Base-by-base conservation (phyloP, 106 monocot genomes). In the Narthecium ossifragum region DNA sequence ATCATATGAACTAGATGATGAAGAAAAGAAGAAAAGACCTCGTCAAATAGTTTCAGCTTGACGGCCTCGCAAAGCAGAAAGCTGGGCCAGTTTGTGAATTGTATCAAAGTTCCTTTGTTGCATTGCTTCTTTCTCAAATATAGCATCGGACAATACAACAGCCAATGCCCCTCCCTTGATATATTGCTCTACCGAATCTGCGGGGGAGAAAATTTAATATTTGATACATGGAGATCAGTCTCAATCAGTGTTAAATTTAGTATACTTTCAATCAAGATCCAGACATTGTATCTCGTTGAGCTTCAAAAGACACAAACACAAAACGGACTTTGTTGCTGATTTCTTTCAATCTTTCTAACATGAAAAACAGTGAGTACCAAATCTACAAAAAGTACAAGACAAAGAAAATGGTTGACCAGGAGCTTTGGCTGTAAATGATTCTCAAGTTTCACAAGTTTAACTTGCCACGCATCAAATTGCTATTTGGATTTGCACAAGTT, bases 81-180 rank as follows among this genome's bases (percentile, higher is more conserved):
- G 41, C 30, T 40, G 12, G 13, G 92, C 83, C 30, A 87, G 69
- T 36, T 59, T 75, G 55, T 45, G 36, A 78, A 92, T 84, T 27
- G 54, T 56, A 62, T 65, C 61, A 47, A 62, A 92, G 51, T 87
- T 59, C 34, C 73, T 61, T 51, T 62, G 29, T 37, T 34, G 57
- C 86, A 92, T 84, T 36, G 80, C 80, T 55, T 75, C 72, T 61
- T 78, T 86, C 7, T 77, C 69, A 73, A 92, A 92, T 75, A 92
- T 86, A 31, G 86, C 83, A 80, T 92, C 92, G 26, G 92, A 92
- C 49, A 92, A 63, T 15, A 92, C 75, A 54, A 92, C 92, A 33
- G 92, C 92, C 15, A 77, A 68, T 29, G 87, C 80, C 33, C 92
- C 92, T 57, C 61, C 72, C 7, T 78, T 61, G 27, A 84, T 75